Conservation (phyloP, 2,329 filamentous ascomycete genomes). For the Neofusicoccum laricinum region DNA sequence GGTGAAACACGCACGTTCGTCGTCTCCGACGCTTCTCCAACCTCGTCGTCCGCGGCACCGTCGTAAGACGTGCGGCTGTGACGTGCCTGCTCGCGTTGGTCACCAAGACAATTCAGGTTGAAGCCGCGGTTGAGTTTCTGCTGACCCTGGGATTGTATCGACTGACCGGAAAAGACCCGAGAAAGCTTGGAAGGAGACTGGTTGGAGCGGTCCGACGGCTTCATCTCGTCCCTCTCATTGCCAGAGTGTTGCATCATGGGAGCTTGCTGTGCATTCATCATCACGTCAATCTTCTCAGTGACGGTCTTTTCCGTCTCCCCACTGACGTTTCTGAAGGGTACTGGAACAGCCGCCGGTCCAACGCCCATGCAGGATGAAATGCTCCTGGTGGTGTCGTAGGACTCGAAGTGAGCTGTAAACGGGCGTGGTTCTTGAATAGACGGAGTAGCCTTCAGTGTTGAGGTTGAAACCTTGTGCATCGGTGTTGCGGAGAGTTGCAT, state of each 20-base stretch:
- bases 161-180: conserved; percentile 18
- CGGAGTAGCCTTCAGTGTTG: neutral
- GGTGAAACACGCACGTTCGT: conserved; percentile 24
- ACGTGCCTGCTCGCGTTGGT: conserved; percentile 20
- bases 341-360: neutral
- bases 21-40: conserved; percentile 22
- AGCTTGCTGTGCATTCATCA: neutral
- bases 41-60: conserved; percentile 38
- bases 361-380: conserved; percentile 11
- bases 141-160: conserved; percentile 23
- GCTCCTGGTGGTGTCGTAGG: conserved; percentile 4
- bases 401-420: neutral
- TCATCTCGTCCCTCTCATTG: conserved; percentile 7
- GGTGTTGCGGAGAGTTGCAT: neutral
- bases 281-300: neutral
- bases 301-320: neutral
- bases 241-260: conserved; percentile 14
- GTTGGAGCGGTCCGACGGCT: neutral
- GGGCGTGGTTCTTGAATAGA: neutral
- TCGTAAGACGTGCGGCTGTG: conserved; percentile 34
- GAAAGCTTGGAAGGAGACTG: conserved; percentile 23
- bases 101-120: conserved; percentile 23
- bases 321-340: neutral
- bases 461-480: neutral
- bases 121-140: conserved; percentile 26